phyloP scores from a whole-genome alignment of 1,139 yeast species.

The Suhomyces kunorum region DNA sequence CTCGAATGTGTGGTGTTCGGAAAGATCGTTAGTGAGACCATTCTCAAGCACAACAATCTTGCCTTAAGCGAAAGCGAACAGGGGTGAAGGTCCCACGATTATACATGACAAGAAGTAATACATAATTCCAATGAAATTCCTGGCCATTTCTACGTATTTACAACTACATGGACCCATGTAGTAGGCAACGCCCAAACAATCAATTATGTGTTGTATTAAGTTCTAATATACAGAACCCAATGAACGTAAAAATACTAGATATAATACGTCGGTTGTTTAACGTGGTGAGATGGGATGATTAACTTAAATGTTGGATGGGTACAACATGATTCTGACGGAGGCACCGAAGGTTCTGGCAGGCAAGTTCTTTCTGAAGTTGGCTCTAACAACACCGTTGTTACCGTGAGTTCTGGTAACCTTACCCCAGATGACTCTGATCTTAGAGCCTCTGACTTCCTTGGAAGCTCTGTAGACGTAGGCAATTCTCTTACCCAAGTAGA shows the following conservation, averaged over 20 bases:
- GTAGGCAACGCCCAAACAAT: slow-evolving; percentile 4
- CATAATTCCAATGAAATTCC: background rate
- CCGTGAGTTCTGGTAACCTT: slow-evolving; percentile 98
- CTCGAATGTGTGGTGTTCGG: slow-evolving; percentile 46
- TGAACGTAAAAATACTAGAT: slow-evolving; percentile 13
- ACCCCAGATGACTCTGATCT: slow-evolving; percentile 99
- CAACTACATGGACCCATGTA: slow-evolving; percentile 1
- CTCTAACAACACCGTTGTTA: slow-evolving; percentile 97
- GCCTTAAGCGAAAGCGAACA: slow-evolving; percentile 3
- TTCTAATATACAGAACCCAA: slow-evolving; percentile 16
- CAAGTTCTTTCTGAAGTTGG: slow-evolving; percentile 97
- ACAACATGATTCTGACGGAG: slow-evolving; percentile 98
- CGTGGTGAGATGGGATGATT: slow-evolving; percentile 12
- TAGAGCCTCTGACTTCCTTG: slow-evolving; percentile 97
- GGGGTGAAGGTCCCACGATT: slow-evolving; percentile 1
- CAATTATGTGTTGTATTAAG: slow-evolving; percentile 16
- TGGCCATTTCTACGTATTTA: background rate
- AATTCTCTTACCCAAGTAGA: slow-evolving; percentile 99
- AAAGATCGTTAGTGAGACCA: slow-evolving; percentile 20
- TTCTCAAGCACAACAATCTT: slow-evolving; percentile 4
- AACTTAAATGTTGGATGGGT: slow-evolving; percentile 97
- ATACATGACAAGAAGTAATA: background rate
- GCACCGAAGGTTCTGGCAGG: slow-evolving; percentile 99
- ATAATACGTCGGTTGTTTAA: slow-evolving; percentile 13
- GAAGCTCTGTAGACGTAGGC: slow-evolving; percentile 99